A percentile compares a stretch with the other conserved stretches of the same genome.
phyloP scores from a whole-genome alignment of 768 basidiomycete genomes.

The Candolleomyces aberdarensis region DNA sequence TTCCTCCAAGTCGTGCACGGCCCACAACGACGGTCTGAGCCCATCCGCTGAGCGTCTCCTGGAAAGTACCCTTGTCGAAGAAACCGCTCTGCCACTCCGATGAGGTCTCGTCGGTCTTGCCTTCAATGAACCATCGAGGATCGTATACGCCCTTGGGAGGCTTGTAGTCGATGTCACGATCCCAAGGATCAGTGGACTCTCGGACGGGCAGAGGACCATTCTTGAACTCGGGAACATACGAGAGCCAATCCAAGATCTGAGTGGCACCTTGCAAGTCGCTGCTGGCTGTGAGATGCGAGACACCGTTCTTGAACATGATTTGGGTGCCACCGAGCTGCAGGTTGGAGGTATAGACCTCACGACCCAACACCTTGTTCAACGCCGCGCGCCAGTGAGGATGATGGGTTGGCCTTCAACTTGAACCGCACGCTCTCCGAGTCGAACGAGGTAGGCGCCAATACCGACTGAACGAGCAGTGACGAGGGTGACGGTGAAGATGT shows the following conservation, averaged over 20 bases:
- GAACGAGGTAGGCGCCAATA: constrained; percentile 98
- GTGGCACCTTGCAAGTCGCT: constrained; percentile 96
- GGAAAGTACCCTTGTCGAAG: constrained; percentile 97
- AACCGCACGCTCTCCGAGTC: constrained; percentile 94
- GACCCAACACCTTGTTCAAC: constrained; percentile 97
- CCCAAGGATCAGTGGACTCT: constrained; percentile 75
- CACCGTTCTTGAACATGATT: constrained; percentile 99
- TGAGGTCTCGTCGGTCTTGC: constrained; percentile 82
- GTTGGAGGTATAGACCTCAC: constrained; percentile 98
- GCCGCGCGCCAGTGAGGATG: constrained; percentile 96
- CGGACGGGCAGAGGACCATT: constrained; percentile 79
- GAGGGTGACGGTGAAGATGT: constrained; percentile 99
- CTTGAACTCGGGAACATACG: constrained; percentile 86
- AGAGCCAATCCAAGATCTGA: constrained; percentile 92
- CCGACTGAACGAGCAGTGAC: constrained; percentile 99
- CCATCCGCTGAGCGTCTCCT: constrained; percentile 98
- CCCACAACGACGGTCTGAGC: constrained; percentile 98
- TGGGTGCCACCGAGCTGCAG: constrained; percentile 99
- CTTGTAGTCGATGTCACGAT: constrained; percentile 84
- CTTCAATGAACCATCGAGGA: constrained; percentile 97
- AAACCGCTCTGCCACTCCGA: constrained; percentile 83
- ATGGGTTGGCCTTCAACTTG: constrained; percentile 99
- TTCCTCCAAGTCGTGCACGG: constrained; percentile 92
- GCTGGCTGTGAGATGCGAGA: constrained; percentile 91
- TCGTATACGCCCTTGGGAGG: constrained; percentile 96